Base-by-base conservation (phyloP, 2,329 filamentous ascomycete species). In the Microsporum ferrugineum region DNA sequence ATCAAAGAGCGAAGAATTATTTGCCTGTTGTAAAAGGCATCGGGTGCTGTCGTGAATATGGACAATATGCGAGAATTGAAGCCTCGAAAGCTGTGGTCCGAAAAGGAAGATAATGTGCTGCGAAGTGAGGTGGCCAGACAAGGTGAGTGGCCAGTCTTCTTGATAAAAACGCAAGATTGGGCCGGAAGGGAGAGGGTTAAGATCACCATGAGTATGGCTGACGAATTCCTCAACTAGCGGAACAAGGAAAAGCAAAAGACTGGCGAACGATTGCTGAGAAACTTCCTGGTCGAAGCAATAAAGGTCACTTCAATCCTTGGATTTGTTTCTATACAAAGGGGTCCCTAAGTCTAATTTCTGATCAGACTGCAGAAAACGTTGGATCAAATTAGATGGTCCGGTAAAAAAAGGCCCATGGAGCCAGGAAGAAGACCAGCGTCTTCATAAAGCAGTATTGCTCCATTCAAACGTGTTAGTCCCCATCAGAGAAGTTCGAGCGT, bases 401-500 rank as follows among this genome's bases (percentile, higher is more conserved):
- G 55, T 57, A 17, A 57, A 57, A 34, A 57, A 57, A 8, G 55
- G 55, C 12, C 55, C 55, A n/a, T 57, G 55, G 55, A 57, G 55
- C 39, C 34, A 57, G 8, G 55, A 57, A n/a, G 55, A 57, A 39
- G 55, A 57, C 10, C 55, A 57, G 23, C 55, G 55, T n/a, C 55
- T 57, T 39, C 55, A 57, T 34, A 57, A 43, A 33, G 55, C 36
- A n/a, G 55, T 57, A 14, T 43, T 57, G 23, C 55, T 57, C n/a
- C 55, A 57, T 57, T 57, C 55, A n/a, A 57, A 57, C n/a, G 55
- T 57, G 55, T 57, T n/a, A 57, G 55, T 57, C 5, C 31, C 17
- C 17, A 23, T 23, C 17, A 23, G 14, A 14, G 29, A 36, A 29
- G 12, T 43, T 43, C 12, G 2, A 3, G 29, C 14, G 34, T 27